Evolutionary conservation across 1,139 yeast species (phyloP).

Genomic region (Debaryomycetaceae sp.): DNA sequence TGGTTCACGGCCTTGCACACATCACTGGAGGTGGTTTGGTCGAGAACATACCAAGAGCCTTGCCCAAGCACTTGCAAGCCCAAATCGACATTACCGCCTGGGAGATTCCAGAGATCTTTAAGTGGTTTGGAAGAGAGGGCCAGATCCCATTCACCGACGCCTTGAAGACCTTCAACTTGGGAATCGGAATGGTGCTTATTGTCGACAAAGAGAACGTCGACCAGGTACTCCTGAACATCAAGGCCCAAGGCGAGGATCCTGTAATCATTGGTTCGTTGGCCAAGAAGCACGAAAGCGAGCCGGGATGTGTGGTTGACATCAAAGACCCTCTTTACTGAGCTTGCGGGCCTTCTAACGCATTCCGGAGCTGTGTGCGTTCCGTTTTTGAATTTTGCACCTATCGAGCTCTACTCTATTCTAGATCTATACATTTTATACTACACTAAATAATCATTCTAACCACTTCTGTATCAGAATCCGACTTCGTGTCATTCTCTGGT

Average conservation of each 20-base stretch:
- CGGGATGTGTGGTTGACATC: conserved; percentile 68
- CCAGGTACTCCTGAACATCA: conserved; percentile 50
- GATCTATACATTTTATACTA: too few relatives aligned
- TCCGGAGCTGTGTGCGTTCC: too few relatives aligned
- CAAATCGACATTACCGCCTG: conserved; percentile 73
- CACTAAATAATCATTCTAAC: too few relatives aligned
- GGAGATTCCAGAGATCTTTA: conserved; percentile 85
- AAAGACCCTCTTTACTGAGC: conserved; percentile 15
- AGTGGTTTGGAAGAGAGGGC: conserved; percentile 92
- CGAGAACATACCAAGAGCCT: conserved; percentile 93
- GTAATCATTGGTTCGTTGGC: conserved; percentile 74
- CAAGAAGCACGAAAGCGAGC: conserved; percentile 47
- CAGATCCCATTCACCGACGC: conserved; percentile 83
- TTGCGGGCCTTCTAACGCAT: neutral
- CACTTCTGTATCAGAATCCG: too few relatives aligned
- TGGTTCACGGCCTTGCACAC: conserved; percentile 87
- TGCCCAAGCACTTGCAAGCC: conserved; percentile 80
- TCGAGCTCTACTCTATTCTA: neutral
- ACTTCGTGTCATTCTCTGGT: too few relatives aligned
- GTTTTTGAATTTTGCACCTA: neutral
- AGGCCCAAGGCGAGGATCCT: conserved; percentile 70
- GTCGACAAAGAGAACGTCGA: conserved; percentile 65
- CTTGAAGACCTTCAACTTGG: conserved; percentile 89
- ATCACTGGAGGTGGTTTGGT: conserved; percentile 98
- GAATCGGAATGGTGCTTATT: conserved; percentile 94